Conservation (phyloP, 1,284 basidiomycete genomes). For the Ceratobasidium sp. region DNA sequence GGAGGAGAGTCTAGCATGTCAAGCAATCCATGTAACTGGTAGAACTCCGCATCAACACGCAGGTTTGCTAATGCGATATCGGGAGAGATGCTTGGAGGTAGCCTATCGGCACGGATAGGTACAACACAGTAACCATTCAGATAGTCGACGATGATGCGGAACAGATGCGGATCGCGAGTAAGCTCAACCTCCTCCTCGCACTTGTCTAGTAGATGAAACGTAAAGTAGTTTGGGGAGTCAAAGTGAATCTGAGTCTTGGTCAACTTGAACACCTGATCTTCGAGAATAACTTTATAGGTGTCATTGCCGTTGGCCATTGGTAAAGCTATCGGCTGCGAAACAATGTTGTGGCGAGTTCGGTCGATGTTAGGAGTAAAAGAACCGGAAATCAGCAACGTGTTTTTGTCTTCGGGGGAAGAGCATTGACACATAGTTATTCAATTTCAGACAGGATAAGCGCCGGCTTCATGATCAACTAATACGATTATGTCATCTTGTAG, state of each 20-base stretch:
- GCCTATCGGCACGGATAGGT: slow-evolving; percentile 18
- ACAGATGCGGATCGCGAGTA: slow-evolving; percentile 25
- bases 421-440: not conserved
- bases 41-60: slow-evolving; percentile 23
- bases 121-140: slow-evolving; percentile 32
- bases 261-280: slow-evolving; percentile 18
- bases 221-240: slow-evolving; percentile 37
- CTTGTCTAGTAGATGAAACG: slow-evolving; percentile 18
- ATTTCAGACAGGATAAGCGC: slow-evolving; percentile 7
- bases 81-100: slow-evolving; percentile 18
- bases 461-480: no score
- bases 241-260: slow-evolving; percentile 34
- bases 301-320: slow-evolving; percentile 3
- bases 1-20: slow-evolving; percentile 33
- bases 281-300: slow-evolving; percentile 27
- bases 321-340: not conserved
- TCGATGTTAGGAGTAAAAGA: slow-evolving; percentile 1
- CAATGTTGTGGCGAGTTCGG: not conserved
- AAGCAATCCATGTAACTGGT: slow-evolving; percentile 23
- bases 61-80: slow-evolving; percentile 26
- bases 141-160: slow-evolving; percentile 33
- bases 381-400: slow-evolving; percentile 22
- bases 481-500: slow-evolving; percentile 3
- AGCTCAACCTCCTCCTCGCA: slow-evolving; percentile 27
- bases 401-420: not conserved